Evolutionary conservation across 768 basidiomycete species (phyloP).

Genomic region (Pholiota microspora): DNA sequence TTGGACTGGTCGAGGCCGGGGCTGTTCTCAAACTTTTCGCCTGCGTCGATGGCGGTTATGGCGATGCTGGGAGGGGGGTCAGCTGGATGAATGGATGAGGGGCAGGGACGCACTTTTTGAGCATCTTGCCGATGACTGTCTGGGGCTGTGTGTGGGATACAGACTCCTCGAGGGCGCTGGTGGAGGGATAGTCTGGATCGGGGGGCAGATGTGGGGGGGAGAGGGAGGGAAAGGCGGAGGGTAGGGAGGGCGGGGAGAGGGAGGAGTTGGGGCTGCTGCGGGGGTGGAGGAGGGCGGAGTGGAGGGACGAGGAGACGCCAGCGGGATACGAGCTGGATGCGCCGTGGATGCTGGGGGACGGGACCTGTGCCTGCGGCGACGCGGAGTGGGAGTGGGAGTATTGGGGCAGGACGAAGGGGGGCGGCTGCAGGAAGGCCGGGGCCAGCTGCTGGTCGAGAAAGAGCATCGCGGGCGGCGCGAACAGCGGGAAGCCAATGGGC

Average conservation of each 20-base stretch:
- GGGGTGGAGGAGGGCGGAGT: slow-evolving; percentile 41
- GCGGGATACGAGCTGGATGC: slow-evolving; percentile 36
- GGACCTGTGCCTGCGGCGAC: slow-evolving; percentile 33
- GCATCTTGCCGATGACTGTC: slow-evolving; percentile 42
- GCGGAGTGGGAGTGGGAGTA: slow-evolving; percentile 32
- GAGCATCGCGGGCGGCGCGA: background rate
- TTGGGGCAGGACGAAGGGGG: no score
- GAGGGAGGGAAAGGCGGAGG: slow-evolving; percentile 20
- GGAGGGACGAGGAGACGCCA: slow-evolving; percentile 41
- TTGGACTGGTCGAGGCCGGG: slow-evolving; percentile 45
- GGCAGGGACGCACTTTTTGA: slow-evolving; percentile 44
- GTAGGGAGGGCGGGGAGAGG: slow-evolving; percentile 25
- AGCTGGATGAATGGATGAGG: slow-evolving; percentile 13
- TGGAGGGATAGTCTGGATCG: slow-evolving; percentile 18
- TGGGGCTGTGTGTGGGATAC: slow-evolving; percentile 23
- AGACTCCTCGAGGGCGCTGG: slow-evolving; percentile 20
- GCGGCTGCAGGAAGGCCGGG: no score
- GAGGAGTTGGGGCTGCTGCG: slow-evolving; percentile 41
- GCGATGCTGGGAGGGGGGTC: slow-evolving; percentile 46
- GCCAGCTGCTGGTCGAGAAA: no score
- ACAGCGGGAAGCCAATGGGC: slow-evolving; percentile 12
- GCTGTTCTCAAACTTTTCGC: slow-evolving; percentile 45
- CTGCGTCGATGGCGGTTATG: slow-evolving; percentile 57
- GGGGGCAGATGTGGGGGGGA: slow-evolving; percentile 2
- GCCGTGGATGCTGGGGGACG: slow-evolving; percentile 36